These are phyloP conservation scores for Mortierella sp. DNA, from an alignment of 371 early-diverging fungal genomes.

Conservation along the genomic window DNA sequence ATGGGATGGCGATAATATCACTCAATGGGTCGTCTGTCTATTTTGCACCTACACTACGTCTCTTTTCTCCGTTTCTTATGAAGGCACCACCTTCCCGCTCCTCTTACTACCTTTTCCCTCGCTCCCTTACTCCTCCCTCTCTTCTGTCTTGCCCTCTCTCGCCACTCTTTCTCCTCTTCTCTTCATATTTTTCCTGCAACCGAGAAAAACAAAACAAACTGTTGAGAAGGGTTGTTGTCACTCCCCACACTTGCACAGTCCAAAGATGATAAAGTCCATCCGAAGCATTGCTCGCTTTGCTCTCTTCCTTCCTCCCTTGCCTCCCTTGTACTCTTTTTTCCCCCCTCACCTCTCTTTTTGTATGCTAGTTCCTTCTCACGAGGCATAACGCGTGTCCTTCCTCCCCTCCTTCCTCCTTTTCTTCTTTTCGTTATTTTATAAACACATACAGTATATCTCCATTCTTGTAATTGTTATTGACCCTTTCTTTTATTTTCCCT, in stretches of 20 bases:
- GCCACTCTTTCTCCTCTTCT: not conserved
- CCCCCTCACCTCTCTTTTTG: not conserved
- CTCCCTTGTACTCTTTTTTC: not conserved
- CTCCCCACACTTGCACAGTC: not conserved
- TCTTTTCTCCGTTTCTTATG: not conserved
- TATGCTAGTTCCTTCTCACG: not conserved
- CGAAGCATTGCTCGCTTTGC: not conserved
- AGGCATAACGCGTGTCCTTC: conserved; percentile 6
- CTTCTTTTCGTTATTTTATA: not conserved
- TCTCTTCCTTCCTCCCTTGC: not conserved
- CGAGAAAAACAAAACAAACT: not conserved
- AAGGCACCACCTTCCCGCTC: not conserved
- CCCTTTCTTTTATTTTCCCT: not conserved
- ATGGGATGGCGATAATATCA: not conserved
- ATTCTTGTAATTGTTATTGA: not conserved
- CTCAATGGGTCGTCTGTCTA: not conserved
- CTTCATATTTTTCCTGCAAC: not conserved
- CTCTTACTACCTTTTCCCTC: not conserved
- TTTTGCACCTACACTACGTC: not conserved
- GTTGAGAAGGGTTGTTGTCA: not conserved
- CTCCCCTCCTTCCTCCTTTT: not conserved
- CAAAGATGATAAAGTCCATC: not conserved
- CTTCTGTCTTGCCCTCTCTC: not conserved
- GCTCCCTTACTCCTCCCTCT: not conserved
- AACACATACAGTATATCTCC: not conserved